Conservation (phyloP, 2,329 filamentous ascomycete genomes). For the Fusarium albosuccineum region DNA sequence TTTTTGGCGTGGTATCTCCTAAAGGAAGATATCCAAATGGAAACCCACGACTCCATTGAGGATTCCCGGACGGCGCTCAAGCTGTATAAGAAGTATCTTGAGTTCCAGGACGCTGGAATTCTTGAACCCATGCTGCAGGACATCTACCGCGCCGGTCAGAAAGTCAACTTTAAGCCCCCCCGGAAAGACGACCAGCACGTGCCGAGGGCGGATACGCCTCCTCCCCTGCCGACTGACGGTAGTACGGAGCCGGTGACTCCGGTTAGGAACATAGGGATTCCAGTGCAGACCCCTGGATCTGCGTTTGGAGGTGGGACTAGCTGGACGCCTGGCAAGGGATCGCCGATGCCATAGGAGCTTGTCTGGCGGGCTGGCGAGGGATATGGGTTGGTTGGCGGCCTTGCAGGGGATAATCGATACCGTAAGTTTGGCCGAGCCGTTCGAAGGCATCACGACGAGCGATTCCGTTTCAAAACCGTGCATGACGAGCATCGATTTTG, state of each 20-base stretch:
- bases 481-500: too few species aligned
- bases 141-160: conserved; percentile 74
- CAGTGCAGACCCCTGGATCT: conserved; percentile 50
- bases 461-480: too few species aligned
- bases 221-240: conserved; percentile 60
- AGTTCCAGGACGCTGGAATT: conserved; percentile 88
- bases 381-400: background rate
- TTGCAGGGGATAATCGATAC: too few species aligned
- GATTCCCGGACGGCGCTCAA: conserved; percentile 92
- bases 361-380: background rate
- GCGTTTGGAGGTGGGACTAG: conserved; percentile 55
- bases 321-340: conserved; percentile 63
- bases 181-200: conserved; percentile 60
- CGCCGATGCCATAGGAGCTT: conserved; percentile 50
- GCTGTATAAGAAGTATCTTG: conserved; percentile 88
- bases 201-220: conserved; percentile 67
- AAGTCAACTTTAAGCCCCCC: conserved; percentile 65
- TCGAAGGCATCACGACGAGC: too few species aligned
- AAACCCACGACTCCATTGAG: conserved; percentile 94
- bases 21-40: conserved; percentile 92
- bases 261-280: conserved; percentile 52
- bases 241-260: conserved; percentile 62
- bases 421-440: too few species aligned
- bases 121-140: conserved; percentile 87
- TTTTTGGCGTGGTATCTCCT: conserved; percentile 93